Percentiles rank a stretch among this genome's conserved stretches.
Evolutionary conservation across 176 grass and related monocot genomes (phyloP).

Genomic region (Paspalum notatum): DNA sequence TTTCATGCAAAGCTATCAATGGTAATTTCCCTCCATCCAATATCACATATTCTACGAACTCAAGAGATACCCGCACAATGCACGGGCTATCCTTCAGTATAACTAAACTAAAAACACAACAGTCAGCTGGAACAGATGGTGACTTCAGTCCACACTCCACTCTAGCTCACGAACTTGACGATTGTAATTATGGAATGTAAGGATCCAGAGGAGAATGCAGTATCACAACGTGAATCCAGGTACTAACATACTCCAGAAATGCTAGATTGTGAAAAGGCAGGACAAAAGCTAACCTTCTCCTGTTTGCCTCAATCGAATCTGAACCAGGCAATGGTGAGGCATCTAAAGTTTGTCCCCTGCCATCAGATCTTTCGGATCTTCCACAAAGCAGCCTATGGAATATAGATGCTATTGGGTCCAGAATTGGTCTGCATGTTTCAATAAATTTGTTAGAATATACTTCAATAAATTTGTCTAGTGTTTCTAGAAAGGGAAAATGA

Average conservation of each 20-base stretch:
- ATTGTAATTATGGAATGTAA: background rate
- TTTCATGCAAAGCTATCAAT: no score
- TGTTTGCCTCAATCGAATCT: conserved; percentile 85
- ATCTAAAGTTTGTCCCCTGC: conserved; percentile 65
- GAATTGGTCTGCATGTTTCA: conserved; percentile 61
- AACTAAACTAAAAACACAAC: conserved; percentile 9
- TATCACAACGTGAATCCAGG: conserved; percentile 15
- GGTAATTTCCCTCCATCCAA: no score
- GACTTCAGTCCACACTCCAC: background rate
- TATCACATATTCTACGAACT: no score
- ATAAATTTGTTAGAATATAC: conserved; percentile 12
- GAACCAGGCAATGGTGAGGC: conserved; percentile 76
- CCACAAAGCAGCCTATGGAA: conserved; percentile 89
- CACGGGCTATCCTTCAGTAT: no score
- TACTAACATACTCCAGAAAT: background rate
- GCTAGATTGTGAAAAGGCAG: background rate
- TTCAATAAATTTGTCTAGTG: background rate
- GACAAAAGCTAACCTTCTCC: conserved; percentile 69
- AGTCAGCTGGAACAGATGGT: background rate
- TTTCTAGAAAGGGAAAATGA: conserved; percentile 16
- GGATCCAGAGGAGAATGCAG: conserved; percentile 8
- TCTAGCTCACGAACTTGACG: background rate
- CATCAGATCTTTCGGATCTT: conserved; percentile 67
- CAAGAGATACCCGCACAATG: no score
- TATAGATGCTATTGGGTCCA: conserved; percentile 87